phyloP scores from a whole-genome alignment of 2,329 filamentous ascomycete species.

The Cryphonectria japonica region DNA sequence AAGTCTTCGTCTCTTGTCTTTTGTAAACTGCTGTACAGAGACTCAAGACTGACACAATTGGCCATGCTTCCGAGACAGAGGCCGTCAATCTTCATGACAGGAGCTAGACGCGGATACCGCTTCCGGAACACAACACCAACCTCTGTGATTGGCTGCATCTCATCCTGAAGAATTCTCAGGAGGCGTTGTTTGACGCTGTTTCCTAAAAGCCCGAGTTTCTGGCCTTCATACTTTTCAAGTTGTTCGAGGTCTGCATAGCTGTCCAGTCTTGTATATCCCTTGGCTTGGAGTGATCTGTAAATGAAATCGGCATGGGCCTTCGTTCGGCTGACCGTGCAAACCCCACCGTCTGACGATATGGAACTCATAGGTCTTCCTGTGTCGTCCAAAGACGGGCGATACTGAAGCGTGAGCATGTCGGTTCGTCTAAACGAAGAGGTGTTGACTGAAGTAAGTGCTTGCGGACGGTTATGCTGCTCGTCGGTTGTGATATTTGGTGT shows the following conservation, averaged over 20 bases:
- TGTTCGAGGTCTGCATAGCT: slow-evolving; percentile 10
- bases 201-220: background rate
- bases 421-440: background rate
- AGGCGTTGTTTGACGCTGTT: slow-evolving; percentile 1
- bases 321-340: background rate
- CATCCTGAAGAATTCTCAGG: background rate
- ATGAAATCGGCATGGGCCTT: background rate
- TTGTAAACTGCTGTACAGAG: background rate
- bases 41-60: slow-evolving; percentile 1
- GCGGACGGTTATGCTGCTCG: background rate
- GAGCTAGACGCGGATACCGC: background rate
- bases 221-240: background rate
- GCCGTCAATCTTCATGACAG: slow-evolving; percentile 1
- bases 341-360: no score
- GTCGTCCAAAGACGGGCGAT: background rate
- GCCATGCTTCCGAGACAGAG: slow-evolving; percentile 11
- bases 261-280: background rate
- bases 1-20: slow-evolving; percentile 1
- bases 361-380: background rate
- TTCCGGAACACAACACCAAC: background rate
- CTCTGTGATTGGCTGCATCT: slow-evolving; percentile 7
- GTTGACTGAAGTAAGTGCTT: background rate
- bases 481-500: background rate
- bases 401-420: background rate
- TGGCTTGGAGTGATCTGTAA: slow-evolving; percentile 1